Conservation (phyloP, 2,329 filamentous ascomycete species). For the Berkeleyomyces basicola region DNA sequence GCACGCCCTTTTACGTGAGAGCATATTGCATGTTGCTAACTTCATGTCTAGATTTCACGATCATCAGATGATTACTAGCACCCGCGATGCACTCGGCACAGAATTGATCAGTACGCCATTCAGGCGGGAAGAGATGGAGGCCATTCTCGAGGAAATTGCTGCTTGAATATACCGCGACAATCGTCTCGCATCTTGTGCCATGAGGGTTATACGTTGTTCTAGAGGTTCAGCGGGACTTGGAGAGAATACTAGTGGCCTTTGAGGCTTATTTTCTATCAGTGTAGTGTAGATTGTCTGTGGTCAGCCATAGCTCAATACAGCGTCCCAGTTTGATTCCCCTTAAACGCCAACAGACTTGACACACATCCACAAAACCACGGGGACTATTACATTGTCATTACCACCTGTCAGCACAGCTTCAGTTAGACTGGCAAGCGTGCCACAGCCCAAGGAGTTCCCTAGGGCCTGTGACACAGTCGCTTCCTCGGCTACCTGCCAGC, state of each 20-base stretch:
- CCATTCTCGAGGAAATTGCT: slow-evolving; percentile 57
- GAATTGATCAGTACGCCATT: slow-evolving; percentile 79
- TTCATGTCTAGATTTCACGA: slow-evolving; percentile 59
- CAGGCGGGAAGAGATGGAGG: slow-evolving; percentile 73
- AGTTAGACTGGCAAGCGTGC: slow-evolving; percentile 68
- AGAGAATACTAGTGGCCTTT: background rate
- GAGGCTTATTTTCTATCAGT: background rate
- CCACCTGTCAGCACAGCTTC: slow-evolving; percentile 92
- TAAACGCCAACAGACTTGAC: slow-evolving; percentile 59
- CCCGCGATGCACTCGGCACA: slow-evolving; percentile 69
- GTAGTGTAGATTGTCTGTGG: slow-evolving; percentile 1
- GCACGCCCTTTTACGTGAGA: slow-evolving; percentile 14
- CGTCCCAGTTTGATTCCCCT: background rate
- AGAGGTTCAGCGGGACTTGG: background rate
- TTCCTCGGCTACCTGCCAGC: slow-evolving; percentile 57
- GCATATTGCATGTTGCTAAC: slow-evolving; percentile 18
- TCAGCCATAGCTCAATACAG: background rate
- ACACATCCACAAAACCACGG: slow-evolving; percentile 80
- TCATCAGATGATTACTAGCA: slow-evolving; percentile 88
- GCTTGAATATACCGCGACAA: slow-evolving; percentile 1
- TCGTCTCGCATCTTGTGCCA: background rate
- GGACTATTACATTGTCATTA: slow-evolving; percentile 96
- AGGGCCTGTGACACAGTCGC: slow-evolving; percentile 29
- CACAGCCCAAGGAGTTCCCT: slow-evolving; percentile 49
- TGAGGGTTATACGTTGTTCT: background rate